Base-by-base conservation (phyloP, 2,329 filamentous ascomycete genomes). In the Xylariaceae sp. region DNA sequence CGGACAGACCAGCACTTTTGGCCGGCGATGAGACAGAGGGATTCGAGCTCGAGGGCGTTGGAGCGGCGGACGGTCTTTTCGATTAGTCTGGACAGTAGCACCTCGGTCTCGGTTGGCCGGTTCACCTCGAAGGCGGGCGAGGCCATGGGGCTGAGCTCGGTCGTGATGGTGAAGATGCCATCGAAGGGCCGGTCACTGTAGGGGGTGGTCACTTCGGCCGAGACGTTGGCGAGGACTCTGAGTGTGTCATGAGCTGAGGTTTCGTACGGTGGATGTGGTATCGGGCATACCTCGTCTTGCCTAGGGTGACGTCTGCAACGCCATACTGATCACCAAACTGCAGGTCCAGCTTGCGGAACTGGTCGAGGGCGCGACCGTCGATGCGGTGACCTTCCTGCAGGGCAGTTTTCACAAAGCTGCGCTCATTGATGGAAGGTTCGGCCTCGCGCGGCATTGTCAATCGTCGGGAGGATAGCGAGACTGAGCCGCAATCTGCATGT, bases 31-130 rank as follows among this genome's bases (percentile, higher is more conserved):
- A 99, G 89, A 69, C 94, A 99, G 40, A 99, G 80, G 4, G 91
- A 96, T 71, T 99, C 94, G 32, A 91, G 96, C 68, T 97, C 92
- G 38, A 99, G 82, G 6, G 94, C 92, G 59, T 87, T 87, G 1
- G 91, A 96, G 52, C 94, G 86, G 39, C 94, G 90, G 53, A 97
- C 83, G 9, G 94, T 92, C 72, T 96, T 96, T 69, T 99, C 94
- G 17, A 99, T 84, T 39, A 94, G 81, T 32, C 92, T 85, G 10
- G 91, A 90, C 27, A 97, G 82, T 39, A 96, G 80, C 2, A 91
- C 78, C 71, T 97, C 94, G 48, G 86, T 81, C 61, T 95, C 88
- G 55, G 86, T 91, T 42, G 87, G 87, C 47, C 90, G 82, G 68
- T 88, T 89, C 59, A 87, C 82, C 69, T 96, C 91, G 71, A 95